A percentile compares a stretch with the other conserved stretches of the same genome.
Evolutionary conservation across 2,329 filamentous ascomycete species (phyloP).

Genomic region (Helminthosporium solani): DNA sequence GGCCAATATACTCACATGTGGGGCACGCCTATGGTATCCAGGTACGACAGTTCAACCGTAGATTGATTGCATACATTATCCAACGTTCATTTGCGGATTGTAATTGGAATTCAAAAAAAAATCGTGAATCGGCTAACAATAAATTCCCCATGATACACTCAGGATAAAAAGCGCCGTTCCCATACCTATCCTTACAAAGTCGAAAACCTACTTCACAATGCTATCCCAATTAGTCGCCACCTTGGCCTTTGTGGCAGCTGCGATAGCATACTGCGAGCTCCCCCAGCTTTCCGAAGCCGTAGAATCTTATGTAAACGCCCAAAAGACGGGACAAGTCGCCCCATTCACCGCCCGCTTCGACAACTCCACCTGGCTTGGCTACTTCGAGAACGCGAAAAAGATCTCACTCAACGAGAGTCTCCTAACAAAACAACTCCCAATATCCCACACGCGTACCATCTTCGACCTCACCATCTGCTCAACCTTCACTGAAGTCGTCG

Average conservation of each 20-base stretch:
- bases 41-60: slow-evolving; percentile 10
- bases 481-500: slow-evolving; percentile 28
- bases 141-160: background rate
- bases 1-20: slow-evolving; percentile 8
- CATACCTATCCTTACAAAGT: background rate
- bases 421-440: slow-evolving; percentile 17
- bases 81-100: too few species aligned
- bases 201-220: slow-evolving; percentile 1
- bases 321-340: slow-evolving; percentile 14
- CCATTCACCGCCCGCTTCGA: slow-evolving; percentile 20
- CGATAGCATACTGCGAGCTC: slow-evolving; percentile 19
- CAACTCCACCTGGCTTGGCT: slow-evolving; percentile 29
- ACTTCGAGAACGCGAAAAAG: slow-evolving; percentile 25
- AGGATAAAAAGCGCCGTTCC: background rate
- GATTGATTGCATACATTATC: slow-evolving; percentile 7
- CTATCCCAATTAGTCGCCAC: background rate
- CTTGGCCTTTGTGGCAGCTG: slow-evolving; percentile 8
- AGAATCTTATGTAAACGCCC: slow-evolving; percentile 19
- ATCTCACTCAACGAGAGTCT: slow-evolving; percentile 18
- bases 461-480: slow-evolving; percentile 25
- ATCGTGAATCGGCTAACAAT: background rate
- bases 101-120: background rate
- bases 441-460: slow-evolving; percentile 21
- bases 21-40: slow-evolving; percentile 7
- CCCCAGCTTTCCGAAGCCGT: slow-evolving; percentile 16